Base-by-base conservation (phyloP, 78 protist genomes). In the Dictyostelium capitatum region DNA sequence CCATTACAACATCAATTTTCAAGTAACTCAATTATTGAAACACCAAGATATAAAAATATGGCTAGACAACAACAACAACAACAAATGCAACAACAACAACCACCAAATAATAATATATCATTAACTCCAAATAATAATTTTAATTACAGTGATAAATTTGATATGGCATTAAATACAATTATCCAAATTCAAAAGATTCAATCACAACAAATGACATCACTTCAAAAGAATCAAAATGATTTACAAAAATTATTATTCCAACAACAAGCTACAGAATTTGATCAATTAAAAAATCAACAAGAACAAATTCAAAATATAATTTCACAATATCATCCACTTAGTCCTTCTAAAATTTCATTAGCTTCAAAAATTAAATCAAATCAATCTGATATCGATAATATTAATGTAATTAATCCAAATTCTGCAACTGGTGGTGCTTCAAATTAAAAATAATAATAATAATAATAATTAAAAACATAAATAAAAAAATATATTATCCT, bases 161-260 rank as follows among this genome's bases (percentile, higher is more conserved):
- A 79, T 54, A 6, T 79, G 25, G 83, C 83, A 28, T 54, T 79
- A 9, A 79, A 79, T 37, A 79, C 83, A 20, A 79, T 79, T 20
- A 51, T 79, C 19, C 73, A 79, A 79, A 28, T 79, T 9, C 83
- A 79, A 79, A 79, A 54, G 23, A 51, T 79, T 5, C 83, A 79
- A 79, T 48, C 73, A 6, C 83, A 79, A 79, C 83, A 79, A 56
- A 79, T 79, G 83, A n/a, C 28, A 30, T 59, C 57, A 54, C 83
- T 79, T 32, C 83, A 79, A 79, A 79, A 79, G 70, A 79, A 79
- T 56, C 83, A 79, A 32, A 25, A 62, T 1, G 83, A 79, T 67
- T 37, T 79, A 28, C 83, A 79, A 79, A 79, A 79, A 79, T 7
- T 79, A 54, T 54, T 79, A 32, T 54, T 79, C n/a, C 83, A 79